Base-by-base conservation (phyloP, 192 early-diverging fungal species). In the Gamsiella multidivaricata region DNA sequence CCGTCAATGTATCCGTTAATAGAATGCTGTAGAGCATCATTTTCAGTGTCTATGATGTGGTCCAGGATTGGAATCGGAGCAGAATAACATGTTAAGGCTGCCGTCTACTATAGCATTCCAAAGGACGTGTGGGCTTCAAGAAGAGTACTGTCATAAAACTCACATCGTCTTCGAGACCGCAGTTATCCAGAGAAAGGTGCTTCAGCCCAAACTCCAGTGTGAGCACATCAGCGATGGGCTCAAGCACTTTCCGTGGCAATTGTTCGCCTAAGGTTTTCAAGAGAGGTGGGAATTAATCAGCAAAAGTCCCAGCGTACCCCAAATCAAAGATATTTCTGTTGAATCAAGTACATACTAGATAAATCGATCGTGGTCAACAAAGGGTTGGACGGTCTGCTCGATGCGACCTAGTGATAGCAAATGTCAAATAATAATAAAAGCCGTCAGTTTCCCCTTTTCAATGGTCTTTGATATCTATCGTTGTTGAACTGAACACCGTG, bases 211-310 rank as follows among this genome's bases (percentile, higher is more conserved):
- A 91, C 55, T 92, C 88, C 25, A 94, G 82, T 25, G 88, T 88
- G 23, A 95, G 82, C 52, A 95, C 85, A 52, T 94, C 92, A 22
- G 91, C 89, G 56, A 95, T 83, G 56, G 92, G 89, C 29, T 87
- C 86, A 43, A 90, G 84, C 37, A 85, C 79, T 17, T 72, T 81
- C 17, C 88, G 84, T 57, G 83, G 76, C 22, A 95, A 65, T 22
- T 59, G 74, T 29, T 88, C 81, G 42, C 88, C 89, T 75, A 65
- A 47, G 45, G 25, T 31, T 28, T 31, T 11, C 10, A 6, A 0
- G 42, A 28, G 23, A 46, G 14, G 32, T 18, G 31, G 2, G 4
- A 34, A 33, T n/a, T n/a, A n/a, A n/a, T n/a, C n/a, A n/a, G n/a
- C n/a, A n/a, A n/a, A n/a, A n/a, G n/a, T n/a, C n/a, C n/a, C n/a